Conservation (phyloP, 176 grass and related monocot genomes). For the Thinopyrum elongatum region DNA sequence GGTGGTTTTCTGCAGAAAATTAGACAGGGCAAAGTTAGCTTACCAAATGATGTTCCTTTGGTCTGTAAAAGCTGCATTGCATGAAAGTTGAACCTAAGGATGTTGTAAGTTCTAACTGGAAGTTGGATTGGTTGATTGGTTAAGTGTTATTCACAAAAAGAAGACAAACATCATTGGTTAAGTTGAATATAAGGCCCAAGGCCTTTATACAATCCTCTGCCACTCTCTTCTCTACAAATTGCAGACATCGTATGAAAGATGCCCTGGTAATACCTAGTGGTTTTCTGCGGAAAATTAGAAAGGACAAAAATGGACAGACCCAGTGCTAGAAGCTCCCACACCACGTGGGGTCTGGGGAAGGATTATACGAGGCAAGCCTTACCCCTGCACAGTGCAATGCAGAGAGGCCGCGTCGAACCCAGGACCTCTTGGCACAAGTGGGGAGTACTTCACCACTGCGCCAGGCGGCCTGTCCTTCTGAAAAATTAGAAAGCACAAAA, state of each 20-base stretch:
- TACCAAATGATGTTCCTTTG: not conserved
- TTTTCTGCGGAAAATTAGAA: constrained; percentile 56
- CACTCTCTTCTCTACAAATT: constrained; percentile 87
- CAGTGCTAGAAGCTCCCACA: too few species aligned
- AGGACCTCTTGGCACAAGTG: too few species aligned
- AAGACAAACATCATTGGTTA: too few species aligned
- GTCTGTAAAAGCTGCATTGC: not conserved
- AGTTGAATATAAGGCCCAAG: constrained; percentile 32
- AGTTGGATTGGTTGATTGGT: not conserved
- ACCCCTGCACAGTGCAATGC: too few species aligned
- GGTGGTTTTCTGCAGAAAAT: constrained; percentile 70
- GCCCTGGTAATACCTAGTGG: constrained; percentile 75
- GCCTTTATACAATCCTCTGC: constrained; percentile 83
- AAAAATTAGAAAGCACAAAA: too few species aligned
- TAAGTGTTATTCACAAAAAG: not conserved
- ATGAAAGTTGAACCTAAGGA: not conserved
- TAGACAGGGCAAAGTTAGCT: not conserved
- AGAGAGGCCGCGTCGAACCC: too few species aligned
- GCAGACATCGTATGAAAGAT: constrained; percentile 76
- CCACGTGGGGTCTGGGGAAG: too few species aligned
- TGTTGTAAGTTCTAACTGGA: not conserved
- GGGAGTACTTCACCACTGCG: too few species aligned
- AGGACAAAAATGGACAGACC: not conserved
- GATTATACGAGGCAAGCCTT: too few species aligned
- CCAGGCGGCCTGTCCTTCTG: too few species aligned